phyloP scores from a whole-genome alignment of 371 early-diverging fungal genomes.

The Mortierella sp. region DNA sequence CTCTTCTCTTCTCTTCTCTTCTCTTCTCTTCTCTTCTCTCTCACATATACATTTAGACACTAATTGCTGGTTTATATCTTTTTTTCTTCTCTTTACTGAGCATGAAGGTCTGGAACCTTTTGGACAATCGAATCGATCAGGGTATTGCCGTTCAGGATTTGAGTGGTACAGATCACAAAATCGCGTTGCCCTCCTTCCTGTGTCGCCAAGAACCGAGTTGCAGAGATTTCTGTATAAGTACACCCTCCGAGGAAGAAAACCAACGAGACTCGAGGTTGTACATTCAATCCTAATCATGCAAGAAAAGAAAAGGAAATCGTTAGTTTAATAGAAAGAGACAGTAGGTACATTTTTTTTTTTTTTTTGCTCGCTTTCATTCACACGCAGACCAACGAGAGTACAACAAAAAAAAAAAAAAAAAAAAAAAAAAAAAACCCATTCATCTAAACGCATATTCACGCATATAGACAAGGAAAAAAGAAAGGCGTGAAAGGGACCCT shows the following conservation, averaged over 20 bases:
- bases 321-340: background rate
- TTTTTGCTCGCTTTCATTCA: too few relatives aligned
- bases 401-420: background rate
- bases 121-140: slow-evolving; percentile 72
- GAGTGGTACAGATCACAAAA: slow-evolving; percentile 88
- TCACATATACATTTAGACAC: background rate
- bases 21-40: background rate
- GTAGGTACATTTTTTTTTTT: background rate
- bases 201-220: slow-evolving; percentile 84
- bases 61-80: background rate
- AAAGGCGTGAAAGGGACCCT: background rate
- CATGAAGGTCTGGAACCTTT: slow-evolving; percentile 47
- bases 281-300: slow-evolving; percentile 52
- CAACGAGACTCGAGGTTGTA: slow-evolving; percentile 76
- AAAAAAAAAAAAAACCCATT: background rate
- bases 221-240: slow-evolving; percentile 91
- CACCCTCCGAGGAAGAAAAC: slow-evolving; percentile 97
- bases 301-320: slow-evolving; percentile 9
- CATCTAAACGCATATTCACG: background rate
- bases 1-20: background rate
- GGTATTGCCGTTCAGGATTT: slow-evolving; percentile 85
- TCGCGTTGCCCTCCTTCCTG: slow-evolving; percentile 83
- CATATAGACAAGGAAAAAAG: background rate
- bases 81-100: slow-evolving; percentile 10
- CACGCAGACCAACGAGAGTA: too few relatives aligned